These are phyloP conservation scores for Elsinoe fawcettii DNA, from an alignment of 2,329 filamentous ascomycete species.

Conservation along the genomic window DNA sequence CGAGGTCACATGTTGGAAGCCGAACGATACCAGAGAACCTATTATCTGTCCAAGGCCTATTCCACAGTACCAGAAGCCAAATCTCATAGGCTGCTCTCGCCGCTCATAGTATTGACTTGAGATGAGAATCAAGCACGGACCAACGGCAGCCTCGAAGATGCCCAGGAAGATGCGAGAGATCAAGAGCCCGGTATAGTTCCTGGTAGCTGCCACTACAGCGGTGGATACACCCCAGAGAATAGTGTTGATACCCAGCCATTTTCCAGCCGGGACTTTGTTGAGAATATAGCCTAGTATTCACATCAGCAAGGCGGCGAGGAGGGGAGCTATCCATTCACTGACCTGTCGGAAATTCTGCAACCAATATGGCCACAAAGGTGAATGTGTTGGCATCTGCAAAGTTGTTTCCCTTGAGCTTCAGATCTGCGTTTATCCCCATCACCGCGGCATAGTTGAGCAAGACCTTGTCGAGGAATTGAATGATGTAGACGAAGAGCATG, in stretches of 20 bases:
- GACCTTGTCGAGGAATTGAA: constrained; percentile 52
- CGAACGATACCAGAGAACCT: constrained; percentile 49
- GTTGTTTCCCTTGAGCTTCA: constrained; percentile 47
- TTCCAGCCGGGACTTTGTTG: constrained; percentile 52
- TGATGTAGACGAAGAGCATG: constrained; percentile 55
- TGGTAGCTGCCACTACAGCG: constrained; percentile 51
- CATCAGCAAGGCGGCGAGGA: constrained; percentile 38
- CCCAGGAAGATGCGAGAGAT: constrained; percentile 56
- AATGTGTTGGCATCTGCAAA: constrained; percentile 29
- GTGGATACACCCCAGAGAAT: constrained; percentile 54
- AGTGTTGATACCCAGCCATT: constrained; percentile 54
- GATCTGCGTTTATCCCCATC: constrained; percentile 53
- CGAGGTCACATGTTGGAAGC: constrained; percentile 40
- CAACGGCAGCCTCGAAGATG: constrained; percentile 61
- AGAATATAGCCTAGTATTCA: constrained; percentile 52
- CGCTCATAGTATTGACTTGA: constrained; percentile 52
- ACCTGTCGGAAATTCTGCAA: constrained; percentile 56
- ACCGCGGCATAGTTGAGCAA: constrained; percentile 58
- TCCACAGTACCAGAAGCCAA: constrained; percentile 58
- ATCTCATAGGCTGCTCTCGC: constrained; percentile 52
- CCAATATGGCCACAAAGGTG: constrained; percentile 40
- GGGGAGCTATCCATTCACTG: constrained; percentile 41
- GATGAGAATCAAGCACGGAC: constrained; percentile 58
- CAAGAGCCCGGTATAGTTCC: constrained; percentile 52
- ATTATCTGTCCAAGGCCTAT: constrained; percentile 52